Conservation (phyloP, 805 yeast species). For the Maudiozyma turicensis region DNA sequence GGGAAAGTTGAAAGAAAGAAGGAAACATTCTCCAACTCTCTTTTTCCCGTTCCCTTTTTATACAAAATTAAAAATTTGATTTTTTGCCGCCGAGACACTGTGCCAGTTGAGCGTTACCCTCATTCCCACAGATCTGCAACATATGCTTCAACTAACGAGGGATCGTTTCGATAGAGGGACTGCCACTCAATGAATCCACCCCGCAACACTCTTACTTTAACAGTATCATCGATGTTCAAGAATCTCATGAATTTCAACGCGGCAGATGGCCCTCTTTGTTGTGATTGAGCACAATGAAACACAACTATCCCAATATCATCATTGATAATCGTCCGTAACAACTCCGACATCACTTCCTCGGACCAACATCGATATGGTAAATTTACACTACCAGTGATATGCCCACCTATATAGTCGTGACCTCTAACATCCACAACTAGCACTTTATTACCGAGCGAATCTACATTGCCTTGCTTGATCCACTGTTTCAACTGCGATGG, state of each 20-base stretch:
- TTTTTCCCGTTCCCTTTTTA: too few species aligned
- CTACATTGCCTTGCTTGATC: conserved; percentile 17
- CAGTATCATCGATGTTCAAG: conserved; percentile 20
- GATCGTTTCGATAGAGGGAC: conserved; percentile 57
- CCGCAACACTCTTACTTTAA: conserved; percentile 56
- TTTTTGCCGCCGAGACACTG: too few species aligned
- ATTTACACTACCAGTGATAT: conserved; percentile 19
- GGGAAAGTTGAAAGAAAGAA: too few species aligned
- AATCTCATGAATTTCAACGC: conserved; percentile 48
- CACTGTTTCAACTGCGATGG: conserved; percentile 19
- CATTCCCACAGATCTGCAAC: conserved; percentile 35
- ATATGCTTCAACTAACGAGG: conserved; percentile 51
- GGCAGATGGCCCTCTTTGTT: conserved; percentile 85
- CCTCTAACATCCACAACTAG: conserved; percentile 78
- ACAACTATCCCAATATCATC: conserved; percentile 33
- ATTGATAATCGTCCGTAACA: conserved; percentile 7
- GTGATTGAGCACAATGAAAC: conserved; percentile 87
- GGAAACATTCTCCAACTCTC: too few species aligned
- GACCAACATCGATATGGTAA: conserved; percentile 33
- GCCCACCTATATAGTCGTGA: conserved; percentile 64
- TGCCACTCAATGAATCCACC: conserved; percentile 93
- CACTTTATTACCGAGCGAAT: conserved; percentile 14
- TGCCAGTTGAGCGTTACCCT: too few species aligned
- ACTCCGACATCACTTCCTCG: conserved; percentile 38
- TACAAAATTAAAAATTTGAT: too few species aligned